Base-by-base conservation (phyloP, 176 grass and related monocot species). In the Ensete ventricosum region DNA sequence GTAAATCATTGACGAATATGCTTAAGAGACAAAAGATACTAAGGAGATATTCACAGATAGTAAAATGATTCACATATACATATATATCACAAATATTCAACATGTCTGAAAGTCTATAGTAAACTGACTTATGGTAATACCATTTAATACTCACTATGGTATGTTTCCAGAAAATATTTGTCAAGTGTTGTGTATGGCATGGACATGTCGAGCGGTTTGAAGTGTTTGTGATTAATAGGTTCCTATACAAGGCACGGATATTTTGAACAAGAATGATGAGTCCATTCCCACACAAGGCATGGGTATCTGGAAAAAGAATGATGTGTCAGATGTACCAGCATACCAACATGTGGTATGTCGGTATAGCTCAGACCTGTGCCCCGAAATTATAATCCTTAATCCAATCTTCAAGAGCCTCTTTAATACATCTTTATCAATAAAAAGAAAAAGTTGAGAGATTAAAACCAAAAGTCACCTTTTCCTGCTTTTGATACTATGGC, bases 401-500 rank as follows among this genome's bases (percentile, higher is more conserved):
- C 34, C 34, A 43, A 43, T 43, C 34, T 43, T 43, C 4, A 3
- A 43, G 4, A 43, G 5, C 34, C 4, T 43, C 60, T 20, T 64
- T 22, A 64, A 64, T 64, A n/a, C 19, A 9, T 23, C 19, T 16
- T 20, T 20, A 68, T 25, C 64, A 72, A 52, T 9, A 9, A 57
- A 55, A 57, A n/a, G 11, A 75, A 34, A 27, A 17, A 7, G 1
- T 22, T 64, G 60, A 10, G 8, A 43, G 24, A 26, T 55, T 26
- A 14, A 73, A 55, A 27, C 14, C 6, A 26, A 72, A 83, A 82
- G 7, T 20, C 62, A 96, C 92, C 92, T 89, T 96, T 89, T 69
- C 92, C 92, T 43, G 87, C 86, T 71, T 85, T 91, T 71, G 92
- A 96, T 77, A 96, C 80, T 58, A 96, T 78, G 79, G 89, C 80